Evolutionary conservation across 306 rosid genomes (phyloP).

Genomic region (Pueraria montana): DNA sequence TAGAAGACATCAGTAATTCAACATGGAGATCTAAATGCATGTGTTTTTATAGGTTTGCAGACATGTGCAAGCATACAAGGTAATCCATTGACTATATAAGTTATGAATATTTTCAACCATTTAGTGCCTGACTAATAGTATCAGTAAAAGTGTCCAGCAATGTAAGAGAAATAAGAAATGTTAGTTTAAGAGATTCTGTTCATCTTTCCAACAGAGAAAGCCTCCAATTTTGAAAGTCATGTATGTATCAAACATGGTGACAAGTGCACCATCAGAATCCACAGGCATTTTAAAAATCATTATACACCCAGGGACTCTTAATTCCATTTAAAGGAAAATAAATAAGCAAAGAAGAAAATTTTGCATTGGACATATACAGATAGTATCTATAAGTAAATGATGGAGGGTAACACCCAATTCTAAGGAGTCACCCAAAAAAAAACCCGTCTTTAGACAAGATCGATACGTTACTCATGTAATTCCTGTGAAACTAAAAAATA

Average conservation of each 20-base stretch:
- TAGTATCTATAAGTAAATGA: neutral
- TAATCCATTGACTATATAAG: slow-evolving; percentile 19
- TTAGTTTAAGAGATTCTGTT: neutral
- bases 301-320: neutral
- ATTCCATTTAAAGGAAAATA: slow-evolving; percentile 8
- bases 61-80: neutral
- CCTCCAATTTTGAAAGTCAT: neutral
- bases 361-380: neutral
- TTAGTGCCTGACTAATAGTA: neutral
- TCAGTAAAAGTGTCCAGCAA: neutral
- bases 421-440: neutral
- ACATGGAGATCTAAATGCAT: slow-evolving; percentile 19
- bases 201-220: slow-evolving; percentile 13
- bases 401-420: neutral
- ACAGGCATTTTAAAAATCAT: neutral
- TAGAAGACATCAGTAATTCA: slow-evolving; percentile 25
- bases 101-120: slow-evolving; percentile 25
- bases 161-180: slow-evolving; percentile 40
- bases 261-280: slow-evolving; percentile 5
- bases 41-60: slow-evolving; percentile 15
- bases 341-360: neutral
- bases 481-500: neutral
- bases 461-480: slow-evolving; percentile 35
- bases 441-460: too few species aligned
- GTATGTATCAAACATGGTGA: neutral